phyloP scores from a whole-genome alignment of 345 rosid genomes.

The Viola odorata region DNA sequence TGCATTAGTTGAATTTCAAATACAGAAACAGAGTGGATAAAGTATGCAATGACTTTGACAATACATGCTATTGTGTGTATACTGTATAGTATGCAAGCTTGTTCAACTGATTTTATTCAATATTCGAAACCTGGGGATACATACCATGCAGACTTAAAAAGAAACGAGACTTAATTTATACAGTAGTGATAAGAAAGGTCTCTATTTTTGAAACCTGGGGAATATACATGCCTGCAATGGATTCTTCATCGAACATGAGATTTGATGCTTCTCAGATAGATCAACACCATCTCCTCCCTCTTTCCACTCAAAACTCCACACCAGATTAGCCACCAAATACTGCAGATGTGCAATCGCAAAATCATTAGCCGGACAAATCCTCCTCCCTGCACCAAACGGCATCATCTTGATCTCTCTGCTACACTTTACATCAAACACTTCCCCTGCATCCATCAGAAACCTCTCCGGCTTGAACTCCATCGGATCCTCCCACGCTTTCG shows the following conservation, averaged over 20 bases:
- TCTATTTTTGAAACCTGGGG: background rate
- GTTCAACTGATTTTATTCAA: too few relatives aligned
- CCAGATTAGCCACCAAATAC: conserved; percentile 17
- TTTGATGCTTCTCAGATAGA: conserved; percentile 6
- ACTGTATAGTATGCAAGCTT: too few relatives aligned
- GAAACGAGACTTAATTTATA: too few relatives aligned
- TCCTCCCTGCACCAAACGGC: conserved; percentile 19
- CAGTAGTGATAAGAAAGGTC: too few relatives aligned
- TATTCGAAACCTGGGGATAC: too few relatives aligned
- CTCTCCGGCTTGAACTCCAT: conserved; percentile 21
- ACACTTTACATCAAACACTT: conserved; percentile 9
- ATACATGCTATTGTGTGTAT: too few relatives aligned
- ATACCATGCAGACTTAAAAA: background rate
- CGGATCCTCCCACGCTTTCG: conserved; percentile 21
- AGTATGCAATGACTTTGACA: too few relatives aligned
- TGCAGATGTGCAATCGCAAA: conserved; percentile 19
- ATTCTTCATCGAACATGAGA: conserved; percentile 5
- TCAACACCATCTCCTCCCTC: conserved; percentile 14
- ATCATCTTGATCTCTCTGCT: conserved; percentile 21
- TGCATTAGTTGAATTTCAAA: too few relatives aligned
- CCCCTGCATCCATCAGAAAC: background rate
- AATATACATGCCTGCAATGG: background rate
- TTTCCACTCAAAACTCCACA: conserved; percentile 15
- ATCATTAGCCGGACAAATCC: conserved; percentile 14
- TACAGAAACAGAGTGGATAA: too few relatives aligned